Evolutionary conservation across 768 basidiomycete species (phyloP).

Genomic region (Pilatotrama ljubarskyi): DNA sequence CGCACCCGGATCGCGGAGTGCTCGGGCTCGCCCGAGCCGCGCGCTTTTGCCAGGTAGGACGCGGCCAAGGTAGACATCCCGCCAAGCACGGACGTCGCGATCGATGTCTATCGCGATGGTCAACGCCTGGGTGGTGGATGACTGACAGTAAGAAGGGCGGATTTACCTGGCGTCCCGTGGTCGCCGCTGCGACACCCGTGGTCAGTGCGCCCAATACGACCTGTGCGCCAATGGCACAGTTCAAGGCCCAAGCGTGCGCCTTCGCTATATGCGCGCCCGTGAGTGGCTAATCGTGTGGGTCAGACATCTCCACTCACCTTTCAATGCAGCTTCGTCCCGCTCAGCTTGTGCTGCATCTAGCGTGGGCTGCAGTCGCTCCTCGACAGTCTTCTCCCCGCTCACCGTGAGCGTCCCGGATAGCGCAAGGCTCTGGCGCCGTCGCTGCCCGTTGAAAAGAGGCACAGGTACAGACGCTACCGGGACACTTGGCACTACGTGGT

Average conservation of each 20-base stretch:
- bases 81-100: constrained; percentile 46
- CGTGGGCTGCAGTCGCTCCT: constrained; percentile 57
- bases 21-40: constrained; percentile 73
- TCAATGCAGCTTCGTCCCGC: constrained; percentile 45
- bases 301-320: constrained; percentile 35
- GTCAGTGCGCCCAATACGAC: constrained; percentile 66
- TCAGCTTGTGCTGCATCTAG: constrained; percentile 47
- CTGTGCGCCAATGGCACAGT: constrained; percentile 60
- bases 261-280: constrained; percentile 29
- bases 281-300: constrained; percentile 23
- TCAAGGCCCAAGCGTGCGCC: constrained; percentile 36
- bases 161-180: constrained; percentile 33
- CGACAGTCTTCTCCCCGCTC: constrained; percentile 34
- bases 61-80: constrained; percentile 69
- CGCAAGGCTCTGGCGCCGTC: not conserved
- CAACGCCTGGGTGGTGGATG: constrained; percentile 18
- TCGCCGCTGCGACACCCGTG: constrained; percentile 58
- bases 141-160: not conserved
- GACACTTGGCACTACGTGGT: constrained; percentile 14
- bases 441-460: not conserved
- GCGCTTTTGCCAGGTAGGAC: constrained; percentile 68
- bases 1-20: constrained; percentile 54
- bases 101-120: constrained; percentile 38
- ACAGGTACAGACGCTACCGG: not conserved
- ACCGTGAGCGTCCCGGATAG: not conserved